Evolutionary conservation across 2,329 filamentous ascomycete genomes (phyloP).

Genomic region (Calycina marina): DNA sequence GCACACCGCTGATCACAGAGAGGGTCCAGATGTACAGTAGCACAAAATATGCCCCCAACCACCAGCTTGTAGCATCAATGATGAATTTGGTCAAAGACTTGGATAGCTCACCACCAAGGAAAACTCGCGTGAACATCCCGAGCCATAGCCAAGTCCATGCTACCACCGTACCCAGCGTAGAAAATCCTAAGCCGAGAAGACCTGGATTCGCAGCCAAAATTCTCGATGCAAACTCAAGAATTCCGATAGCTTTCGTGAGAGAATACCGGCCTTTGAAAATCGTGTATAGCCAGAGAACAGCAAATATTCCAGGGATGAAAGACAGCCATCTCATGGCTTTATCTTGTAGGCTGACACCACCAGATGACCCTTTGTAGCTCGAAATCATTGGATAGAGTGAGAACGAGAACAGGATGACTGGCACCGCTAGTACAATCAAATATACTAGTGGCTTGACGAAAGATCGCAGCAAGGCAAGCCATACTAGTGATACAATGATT

Average conservation of each 20-base stretch:
- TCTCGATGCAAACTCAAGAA: slow-evolving; percentile 81
- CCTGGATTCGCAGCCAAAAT: slow-evolving; percentile 77
- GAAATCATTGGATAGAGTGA: slow-evolving; percentile 82
- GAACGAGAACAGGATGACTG: slow-evolving; percentile 75
- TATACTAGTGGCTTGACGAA: slow-evolving; percentile 78
- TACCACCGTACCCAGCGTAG: slow-evolving; percentile 59
- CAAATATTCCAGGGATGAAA: slow-evolving; percentile 57
- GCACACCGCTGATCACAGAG: slow-evolving; percentile 72
- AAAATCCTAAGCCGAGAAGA: slow-evolving; percentile 71
- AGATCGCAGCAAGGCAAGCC: slow-evolving; percentile 76
- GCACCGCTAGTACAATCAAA: slow-evolving; percentile 69
- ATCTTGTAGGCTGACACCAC: slow-evolving; percentile 74
- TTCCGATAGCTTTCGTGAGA: slow-evolving; percentile 69
- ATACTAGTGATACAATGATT: slow-evolving; percentile 72
- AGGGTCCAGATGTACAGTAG: slow-evolving; percentile 93
- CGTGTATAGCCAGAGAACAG: slow-evolving; percentile 70
- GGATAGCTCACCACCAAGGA: slow-evolving; percentile 78
- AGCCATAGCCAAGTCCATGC: slow-evolving; percentile 94
- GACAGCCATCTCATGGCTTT: slow-evolving; percentile 78
- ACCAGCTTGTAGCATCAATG: slow-evolving; percentile 83
- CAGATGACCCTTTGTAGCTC: slow-evolving; percentile 65
- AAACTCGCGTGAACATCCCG: slow-evolving; percentile 89
- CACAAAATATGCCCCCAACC: slow-evolving; percentile 84
- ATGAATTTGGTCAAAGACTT: slow-evolving; percentile 51
- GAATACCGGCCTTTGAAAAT: slow-evolving; percentile 68